These are phyloP conservation scores for Xylaria sp. DNA, from an alignment of 2,329 filamentous ascomycete species.

Conservation along the genomic window DNA sequence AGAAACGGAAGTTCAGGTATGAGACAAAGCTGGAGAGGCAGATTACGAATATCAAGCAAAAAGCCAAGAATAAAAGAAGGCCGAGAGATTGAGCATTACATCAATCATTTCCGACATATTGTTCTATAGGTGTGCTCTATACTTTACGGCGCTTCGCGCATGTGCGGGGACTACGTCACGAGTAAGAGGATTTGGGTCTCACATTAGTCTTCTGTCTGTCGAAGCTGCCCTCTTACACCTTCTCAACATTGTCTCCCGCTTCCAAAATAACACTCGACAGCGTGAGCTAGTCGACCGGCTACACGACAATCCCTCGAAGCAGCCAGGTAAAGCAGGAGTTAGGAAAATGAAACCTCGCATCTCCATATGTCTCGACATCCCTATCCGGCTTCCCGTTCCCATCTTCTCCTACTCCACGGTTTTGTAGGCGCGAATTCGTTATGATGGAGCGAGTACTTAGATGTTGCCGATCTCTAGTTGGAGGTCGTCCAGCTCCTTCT, in stretches of 20 bases:
- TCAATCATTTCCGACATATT: slow-evolving; percentile 40
- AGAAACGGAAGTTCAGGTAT: slow-evolving; percentile 93
- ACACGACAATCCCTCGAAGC: slow-evolving; percentile 36
- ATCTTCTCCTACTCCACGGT: slow-evolving; percentile 3
- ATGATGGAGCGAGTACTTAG: slow-evolving; percentile 59
- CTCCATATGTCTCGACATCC: slow-evolving; percentile 30
- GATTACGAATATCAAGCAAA: slow-evolving; percentile 75
- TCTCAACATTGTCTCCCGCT: slow-evolving; percentile 22
- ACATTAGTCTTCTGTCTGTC: slow-evolving; percentile 31
- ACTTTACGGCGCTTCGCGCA: slow-evolving; percentile 29
- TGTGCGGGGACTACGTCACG: slow-evolving; percentile 17
- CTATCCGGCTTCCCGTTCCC: slow-evolving; percentile 13
- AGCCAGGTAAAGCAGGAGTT: slow-evolving; percentile 40
- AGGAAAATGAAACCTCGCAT: slow-evolving; percentile 40
- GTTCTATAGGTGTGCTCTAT: slow-evolving; percentile 37
- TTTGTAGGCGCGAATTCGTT: slow-evolving; percentile 20
- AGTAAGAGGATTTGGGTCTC: slow-evolving; percentile 27
- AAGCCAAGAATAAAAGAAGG: slow-evolving; percentile 67
- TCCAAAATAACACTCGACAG: slow-evolving; percentile 28
- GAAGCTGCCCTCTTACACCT: slow-evolving; percentile 29
- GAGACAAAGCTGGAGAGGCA: slow-evolving; percentile 88
- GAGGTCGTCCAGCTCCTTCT: slow-evolving; percentile 75
- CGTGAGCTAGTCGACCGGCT: slow-evolving; percentile 40
- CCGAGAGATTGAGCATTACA: slow-evolving; percentile 43
- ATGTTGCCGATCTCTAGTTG: slow-evolving; percentile 93